phyloP scores from a whole-genome alignment of 129 eudicot genomes.

The Erigeron canadensis region DNA sequence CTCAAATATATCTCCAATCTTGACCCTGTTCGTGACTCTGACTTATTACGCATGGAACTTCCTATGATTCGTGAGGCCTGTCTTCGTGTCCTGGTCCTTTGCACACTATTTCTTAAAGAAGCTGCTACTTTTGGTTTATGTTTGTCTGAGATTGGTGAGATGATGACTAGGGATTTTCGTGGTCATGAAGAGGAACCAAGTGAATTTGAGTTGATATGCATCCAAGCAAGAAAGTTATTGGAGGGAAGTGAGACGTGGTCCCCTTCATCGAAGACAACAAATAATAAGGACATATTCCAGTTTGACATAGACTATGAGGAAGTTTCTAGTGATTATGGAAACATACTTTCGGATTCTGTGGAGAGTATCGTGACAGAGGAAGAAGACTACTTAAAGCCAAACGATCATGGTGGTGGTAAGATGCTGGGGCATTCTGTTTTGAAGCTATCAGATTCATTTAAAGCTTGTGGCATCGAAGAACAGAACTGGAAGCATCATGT shows the following conservation, averaged over 20 bases:
- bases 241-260: conserved; percentile 19
- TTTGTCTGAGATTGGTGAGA: conserved; percentile 30
- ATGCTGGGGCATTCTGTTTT: neutral
- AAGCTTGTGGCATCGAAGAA: conserved; percentile 5
- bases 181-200: conserved; percentile 40
- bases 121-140: conserved; percentile 40
- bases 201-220: conserved; percentile 40
- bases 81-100: conserved; percentile 36
- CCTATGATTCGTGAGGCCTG: conserved; percentile 49
- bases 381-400: conserved; percentile 12
- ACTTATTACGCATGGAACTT: conserved; percentile 37
- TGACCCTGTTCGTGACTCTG: conserved; percentile 39
- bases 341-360: conserved; percentile 10
- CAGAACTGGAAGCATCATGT: neutral
- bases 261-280: conserved; percentile 14
- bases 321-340: conserved; percentile 13
- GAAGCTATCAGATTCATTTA: conserved; percentile 3
- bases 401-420: conserved; percentile 18
- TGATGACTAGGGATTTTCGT: conserved; percentile 30
- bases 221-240: conserved; percentile 32
- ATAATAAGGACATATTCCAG: conserved; percentile 28
- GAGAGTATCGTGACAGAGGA: conserved; percentile 23
- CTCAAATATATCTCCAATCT: conserved; percentile 24
- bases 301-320: conserved; percentile 45
- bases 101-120: conserved; percentile 42